Evolutionary conservation across 2,329 filamentous ascomycete species (phyloP), one percentile per base, ranked within the genome.

Genomic region (Trichophyton verrucosum): DNA sequence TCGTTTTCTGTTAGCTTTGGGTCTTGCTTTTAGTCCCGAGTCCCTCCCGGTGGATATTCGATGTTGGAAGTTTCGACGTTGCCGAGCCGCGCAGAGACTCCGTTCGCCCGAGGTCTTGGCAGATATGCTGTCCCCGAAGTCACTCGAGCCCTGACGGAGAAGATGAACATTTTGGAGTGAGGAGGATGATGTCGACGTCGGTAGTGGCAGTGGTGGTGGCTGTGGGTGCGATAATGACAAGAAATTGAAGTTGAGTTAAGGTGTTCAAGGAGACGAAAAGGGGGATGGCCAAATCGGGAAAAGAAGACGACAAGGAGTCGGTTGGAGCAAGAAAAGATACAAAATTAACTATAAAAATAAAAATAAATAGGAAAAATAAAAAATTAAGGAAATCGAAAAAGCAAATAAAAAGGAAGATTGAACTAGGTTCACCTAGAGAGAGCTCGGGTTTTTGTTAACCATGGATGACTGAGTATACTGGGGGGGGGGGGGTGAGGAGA

Each of bases 91-190:
- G 51, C 51, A 57, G 55, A 15, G 61, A 40, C 60, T 62, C 61
- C 61, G 27, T 62, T 62, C 58, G 61, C 53, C 61, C 61, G 61
- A 11, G 33, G 30, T 20, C 58, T 62, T 60, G 61, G 57, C 51
- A 44, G 58, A 47, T 47, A 33, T 44, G 9, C 36, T 38, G 11
- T 17, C 44, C 47, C 58, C 58, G 51, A 42, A 36, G 55, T 57
- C 55, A 57, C 55, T 57, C 33, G 55, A 36, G 9, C 55, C 55
- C 22, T 30, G 36, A 11, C 38, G 20, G 38, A 17, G 27, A 3
- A 4, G 15, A 11, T 8, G 33, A 13, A 2, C 2, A 9, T 38
- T 38, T 38, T 13, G 8, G 9, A 38, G 8, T 8, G 33, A 38
- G 2, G 11, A 38, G 33, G 11, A 30, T 30, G 33, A 13, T 38